These are phyloP conservation scores for Tilletia setariae DNA, from an alignment of 1,284 basidiomycete species.

Conservation along the genomic window DNA sequence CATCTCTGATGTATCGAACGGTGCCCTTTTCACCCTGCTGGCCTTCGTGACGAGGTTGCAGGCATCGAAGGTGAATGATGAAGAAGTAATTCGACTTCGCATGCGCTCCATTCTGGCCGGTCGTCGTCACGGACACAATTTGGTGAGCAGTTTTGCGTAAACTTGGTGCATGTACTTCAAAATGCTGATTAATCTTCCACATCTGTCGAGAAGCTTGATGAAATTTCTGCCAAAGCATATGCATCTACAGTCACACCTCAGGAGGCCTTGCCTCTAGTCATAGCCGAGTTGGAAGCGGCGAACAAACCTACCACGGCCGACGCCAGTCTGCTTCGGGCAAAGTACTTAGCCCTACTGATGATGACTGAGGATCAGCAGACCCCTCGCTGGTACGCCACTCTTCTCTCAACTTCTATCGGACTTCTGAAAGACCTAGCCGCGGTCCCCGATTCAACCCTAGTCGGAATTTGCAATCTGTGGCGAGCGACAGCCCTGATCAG, in stretches of 20 bases:
- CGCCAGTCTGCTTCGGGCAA: background rate
- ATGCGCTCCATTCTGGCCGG: background rate
- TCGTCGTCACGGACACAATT: background rate
- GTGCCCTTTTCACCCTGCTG: background rate
- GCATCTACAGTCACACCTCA: conserved; percentile 1
- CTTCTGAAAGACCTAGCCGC: too few relatives aligned
- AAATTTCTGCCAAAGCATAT: background rate
- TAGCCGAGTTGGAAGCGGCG: background rate
- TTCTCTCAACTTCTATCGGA: too few relatives aligned
- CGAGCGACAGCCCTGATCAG: too few relatives aligned
- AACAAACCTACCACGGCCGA: background rate
- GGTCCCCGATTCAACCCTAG: too few relatives aligned
- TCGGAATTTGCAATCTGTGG: too few relatives aligned
- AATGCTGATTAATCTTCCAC: too few relatives aligned
- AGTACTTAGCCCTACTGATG: too few relatives aligned
- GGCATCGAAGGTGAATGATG: background rate
- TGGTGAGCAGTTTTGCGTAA: background rate
- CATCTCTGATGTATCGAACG: background rate
- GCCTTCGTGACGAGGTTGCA: background rate
- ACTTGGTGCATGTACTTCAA: background rate
- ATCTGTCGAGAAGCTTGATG: background rate
- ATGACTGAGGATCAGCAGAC: too few relatives aligned
- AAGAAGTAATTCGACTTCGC: background rate
- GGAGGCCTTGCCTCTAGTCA: background rate
- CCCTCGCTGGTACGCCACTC: too few relatives aligned